Percentiles rank a stretch among this genome's conserved stretches.
Conservation (phyloP, 345 rosid genomes). For the Arabidopsis thaliana region DNA sequence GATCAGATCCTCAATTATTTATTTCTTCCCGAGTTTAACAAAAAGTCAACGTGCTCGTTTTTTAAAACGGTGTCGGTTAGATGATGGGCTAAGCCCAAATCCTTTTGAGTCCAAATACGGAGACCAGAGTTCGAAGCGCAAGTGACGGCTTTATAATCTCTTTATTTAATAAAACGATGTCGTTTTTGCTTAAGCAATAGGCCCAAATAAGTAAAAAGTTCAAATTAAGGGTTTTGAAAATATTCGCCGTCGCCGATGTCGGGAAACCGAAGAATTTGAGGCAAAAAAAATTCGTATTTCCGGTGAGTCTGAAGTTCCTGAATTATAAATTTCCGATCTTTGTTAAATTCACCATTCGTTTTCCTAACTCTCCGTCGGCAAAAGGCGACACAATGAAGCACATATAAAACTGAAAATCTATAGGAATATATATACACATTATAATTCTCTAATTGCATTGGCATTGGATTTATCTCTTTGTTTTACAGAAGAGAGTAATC, state of each 20-base stretch:
- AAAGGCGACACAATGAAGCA: conserved; percentile 27
- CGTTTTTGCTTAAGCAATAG: neutral
- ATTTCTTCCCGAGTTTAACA: neutral
- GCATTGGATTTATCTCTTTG: conserved; percentile 1
- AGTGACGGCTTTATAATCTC: neutral
- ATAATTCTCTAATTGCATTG: neutral
- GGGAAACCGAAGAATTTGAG: conserved; percentile 17
- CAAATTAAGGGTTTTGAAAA: conserved; percentile 32
- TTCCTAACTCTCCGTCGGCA: neutral
- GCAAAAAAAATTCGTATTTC: neutral
- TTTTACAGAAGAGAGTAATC: neutral
- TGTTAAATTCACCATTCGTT: neutral
- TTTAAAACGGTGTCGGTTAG: neutral
- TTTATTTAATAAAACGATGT: neutral
- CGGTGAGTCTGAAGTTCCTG: conserved; percentile 25
- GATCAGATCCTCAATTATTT: neutral
- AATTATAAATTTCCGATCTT: neutral
- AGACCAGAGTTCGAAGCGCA: neutral
- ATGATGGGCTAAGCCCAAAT: neutral
- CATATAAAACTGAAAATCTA: neutral
- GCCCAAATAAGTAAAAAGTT: conserved; percentile 24
- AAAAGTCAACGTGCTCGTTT: conserved; percentile 26
- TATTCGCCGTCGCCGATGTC: conserved; percentile 43
- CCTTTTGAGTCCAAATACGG: neutral
- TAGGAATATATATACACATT: neutral